Conservation (phyloP, 108 stramenopile genomes). For the Fragilaria crotonensis region DNA sequence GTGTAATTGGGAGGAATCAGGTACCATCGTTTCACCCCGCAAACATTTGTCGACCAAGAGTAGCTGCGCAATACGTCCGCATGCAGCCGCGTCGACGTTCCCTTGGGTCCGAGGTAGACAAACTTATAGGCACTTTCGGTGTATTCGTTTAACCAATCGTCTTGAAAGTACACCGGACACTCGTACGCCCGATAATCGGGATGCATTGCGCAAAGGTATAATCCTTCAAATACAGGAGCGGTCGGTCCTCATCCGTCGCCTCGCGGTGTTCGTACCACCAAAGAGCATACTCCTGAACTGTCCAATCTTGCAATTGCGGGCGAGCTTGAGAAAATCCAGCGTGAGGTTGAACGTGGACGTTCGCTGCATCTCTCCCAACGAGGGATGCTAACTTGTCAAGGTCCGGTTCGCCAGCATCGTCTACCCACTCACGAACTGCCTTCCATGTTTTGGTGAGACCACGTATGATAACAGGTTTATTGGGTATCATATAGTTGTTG, state of each 20-base stretch:
- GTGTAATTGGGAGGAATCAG: conserved; percentile 16
- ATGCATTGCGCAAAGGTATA: conserved; percentile 23
- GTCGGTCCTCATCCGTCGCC: not conserved
- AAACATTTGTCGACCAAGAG: conserved; percentile 57
- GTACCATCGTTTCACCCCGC: conserved; percentile 50
- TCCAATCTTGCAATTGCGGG: conserved; percentile 1
- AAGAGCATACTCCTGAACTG: conserved; percentile 7
- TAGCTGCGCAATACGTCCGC: conserved; percentile 54
- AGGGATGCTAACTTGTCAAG: not conserved
- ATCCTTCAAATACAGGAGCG: conserved; percentile 40
- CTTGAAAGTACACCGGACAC: conserved; percentile 21
- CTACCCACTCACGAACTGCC: conserved; percentile 7
- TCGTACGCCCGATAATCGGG: conserved; percentile 28
- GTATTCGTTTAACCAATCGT: conserved; percentile 41
- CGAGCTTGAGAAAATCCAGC: conserved; percentile 7
- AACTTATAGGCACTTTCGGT: conserved; percentile 44
- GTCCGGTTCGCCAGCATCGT: conserved; percentile 4
- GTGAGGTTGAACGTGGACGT: not conserved
- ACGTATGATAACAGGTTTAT: conserved; percentile 37
- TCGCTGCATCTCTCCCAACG: conserved; percentile 6
- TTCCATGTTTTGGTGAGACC: conserved; percentile 18
- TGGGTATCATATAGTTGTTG: conserved; percentile 23
- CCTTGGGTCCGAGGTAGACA: conserved; percentile 50
- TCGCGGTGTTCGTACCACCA: conserved; percentile 11
- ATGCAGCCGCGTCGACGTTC: conserved; percentile 47